These are phyloP conservation scores for Phytophthora meadii DNA, from an alignment of 352 stramenopile genomes.

Conservation along the genomic window DNA sequence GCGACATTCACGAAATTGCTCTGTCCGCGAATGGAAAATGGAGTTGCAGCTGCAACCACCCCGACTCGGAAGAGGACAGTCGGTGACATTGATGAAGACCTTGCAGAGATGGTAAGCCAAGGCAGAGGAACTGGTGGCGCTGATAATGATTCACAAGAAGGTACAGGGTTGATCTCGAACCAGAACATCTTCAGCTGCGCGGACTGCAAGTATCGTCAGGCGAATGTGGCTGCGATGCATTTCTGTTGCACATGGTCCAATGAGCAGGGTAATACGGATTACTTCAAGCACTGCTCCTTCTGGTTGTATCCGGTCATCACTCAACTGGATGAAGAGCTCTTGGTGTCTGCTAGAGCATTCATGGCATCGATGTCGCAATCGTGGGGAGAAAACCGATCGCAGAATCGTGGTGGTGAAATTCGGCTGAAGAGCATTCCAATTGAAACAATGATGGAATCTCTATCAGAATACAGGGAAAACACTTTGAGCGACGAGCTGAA, in stretches of 20 bases:
- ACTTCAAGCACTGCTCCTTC: conserved; percentile 91
- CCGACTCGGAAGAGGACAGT: conserved; percentile 44
- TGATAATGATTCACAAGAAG: conserved; percentile 32
- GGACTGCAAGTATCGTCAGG: conserved; percentile 84
- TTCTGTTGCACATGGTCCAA: conserved; percentile 92
- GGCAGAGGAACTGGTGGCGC: conserved; percentile 21
- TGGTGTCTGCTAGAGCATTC: conserved; percentile 80
- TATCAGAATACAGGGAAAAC: conserved; percentile 81
- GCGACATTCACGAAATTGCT: conserved; percentile 87
- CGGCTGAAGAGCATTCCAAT: conserved; percentile 84
- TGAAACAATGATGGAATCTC: conserved; percentile 79
- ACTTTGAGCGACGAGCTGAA: conserved; percentile 82
- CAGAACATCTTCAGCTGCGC: conserved; percentile 83
- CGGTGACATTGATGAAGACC: conserved; percentile 58
- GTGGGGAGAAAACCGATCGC: conserved; percentile 66
- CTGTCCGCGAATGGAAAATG: conserved; percentile 68
- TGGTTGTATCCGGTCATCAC: conserved; percentile 87
- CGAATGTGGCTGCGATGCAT: conserved; percentile 82
- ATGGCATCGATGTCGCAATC: conserved; percentile 77
- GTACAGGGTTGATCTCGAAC: conserved; percentile 63
- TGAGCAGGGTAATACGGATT: conserved; percentile 88
- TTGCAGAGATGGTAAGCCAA: conserved; percentile 52
- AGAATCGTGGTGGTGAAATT: conserved; percentile 82
- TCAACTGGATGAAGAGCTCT: conserved; percentile 86
- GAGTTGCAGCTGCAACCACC: conserved; percentile 14